Evolutionary conservation across 306 rosid species (phyloP), one percentile per base, ranked within the genome.

Genomic region (Malus sylvestris): DNA sequence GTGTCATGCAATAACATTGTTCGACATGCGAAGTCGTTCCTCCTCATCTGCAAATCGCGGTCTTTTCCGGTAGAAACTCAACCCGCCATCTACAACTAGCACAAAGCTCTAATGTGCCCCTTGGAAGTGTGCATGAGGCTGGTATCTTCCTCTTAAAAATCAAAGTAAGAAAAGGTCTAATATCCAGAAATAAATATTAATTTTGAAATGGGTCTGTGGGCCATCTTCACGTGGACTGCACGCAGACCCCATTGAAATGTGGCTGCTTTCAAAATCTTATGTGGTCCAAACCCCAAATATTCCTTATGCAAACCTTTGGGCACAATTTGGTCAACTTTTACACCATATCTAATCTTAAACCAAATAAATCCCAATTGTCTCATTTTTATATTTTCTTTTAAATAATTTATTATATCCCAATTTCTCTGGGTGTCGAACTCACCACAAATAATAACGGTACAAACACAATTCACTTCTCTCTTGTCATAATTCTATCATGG

Each of bases 201-300:
- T 8, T 6, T 9, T 1, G 8, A 62, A 69, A 62, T 55, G 70
- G 51, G 74, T 30, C n/a, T 58, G 32, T 7, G 80, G 81, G 81
- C 84, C 83, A n/a, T 38, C 53, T 14, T 81, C 81, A 85, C 87
- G 78, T 79, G 89, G 79, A 80, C 59, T 70, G 71, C 72, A 40
- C 55, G 29, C 73, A 13, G 57, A 67, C 10, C 71, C 78, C 80
- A 57, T 51, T 72, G 72, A 85, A 33, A n/a, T 18, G 33, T 59
- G 20, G 65, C 33, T 69, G 55, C 71, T 25, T 11, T 53, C 46
- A 79, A 70, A 15, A 63, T 64, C 72, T 30, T 52, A 13, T 76
- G 84, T 71, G 84, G 81, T 76, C 78, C 67, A 30, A 46, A 33
- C 58, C 15, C 49, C 3, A 4, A 46, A 49, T 19, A 2, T 58